phyloP scores from a whole-genome alignment of 257 asterid genomes.

The Linderniella brevidens region DNA sequence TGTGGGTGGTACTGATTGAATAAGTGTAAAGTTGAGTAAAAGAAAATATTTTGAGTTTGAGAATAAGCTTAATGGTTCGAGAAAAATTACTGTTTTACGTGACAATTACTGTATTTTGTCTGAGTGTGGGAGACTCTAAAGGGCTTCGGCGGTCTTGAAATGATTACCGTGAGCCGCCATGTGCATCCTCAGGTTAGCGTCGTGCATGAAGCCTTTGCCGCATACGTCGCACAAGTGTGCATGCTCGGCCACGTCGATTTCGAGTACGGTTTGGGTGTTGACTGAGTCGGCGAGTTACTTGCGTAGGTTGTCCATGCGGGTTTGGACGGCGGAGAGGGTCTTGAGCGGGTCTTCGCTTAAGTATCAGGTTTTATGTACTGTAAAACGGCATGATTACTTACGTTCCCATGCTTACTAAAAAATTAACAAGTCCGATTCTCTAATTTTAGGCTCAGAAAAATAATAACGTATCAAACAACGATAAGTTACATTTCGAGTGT shows the following conservation, averaged over 20 bases:
- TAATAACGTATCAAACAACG: too few species aligned
- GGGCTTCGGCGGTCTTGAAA: constrained; percentile 66
- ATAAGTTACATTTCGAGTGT: too few species aligned
- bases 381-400: neutral
- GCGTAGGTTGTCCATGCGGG: constrained; percentile 50
- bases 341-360: constrained; percentile 17
- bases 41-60: too few species aligned
- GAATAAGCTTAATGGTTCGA: too few species aligned
- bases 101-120: too few species aligned
- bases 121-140: constrained; percentile 26
- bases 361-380: too few species aligned
- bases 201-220: constrained; percentile 85
- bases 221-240: constrained; percentile 76
- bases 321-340: constrained; percentile 44
- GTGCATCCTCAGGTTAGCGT: constrained; percentile 93
- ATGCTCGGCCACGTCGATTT: constrained; percentile 80
- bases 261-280: constrained; percentile 38
- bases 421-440: too few species aligned
- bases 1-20: too few species aligned
- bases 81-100: too few species aligned
- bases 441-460: too few species aligned
- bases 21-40: too few species aligned
- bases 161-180: constrained; percentile 90
- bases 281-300: constrained; percentile 47
- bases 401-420: too few species aligned